Conservation (phyloP, 352 stramenopile genomes). For the Globisporangium canariense region DNA sequence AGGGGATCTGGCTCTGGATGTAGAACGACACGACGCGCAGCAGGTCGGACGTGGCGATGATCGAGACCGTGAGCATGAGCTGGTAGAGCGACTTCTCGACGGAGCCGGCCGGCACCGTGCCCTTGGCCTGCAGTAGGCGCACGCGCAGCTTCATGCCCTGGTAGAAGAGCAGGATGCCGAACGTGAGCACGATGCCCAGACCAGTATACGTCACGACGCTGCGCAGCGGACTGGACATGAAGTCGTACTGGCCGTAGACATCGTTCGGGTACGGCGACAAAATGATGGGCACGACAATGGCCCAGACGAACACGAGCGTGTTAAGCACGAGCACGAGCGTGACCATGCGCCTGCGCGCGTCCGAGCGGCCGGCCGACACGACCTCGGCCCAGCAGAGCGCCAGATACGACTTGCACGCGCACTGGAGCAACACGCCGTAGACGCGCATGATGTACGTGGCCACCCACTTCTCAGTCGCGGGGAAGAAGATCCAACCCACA, state of each 20-base stretch:
- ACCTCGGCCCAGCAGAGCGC: conserved; percentile 79
- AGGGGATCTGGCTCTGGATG: conserved; percentile 44
- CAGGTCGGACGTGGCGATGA: conserved; percentile 75
- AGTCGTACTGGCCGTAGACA: conserved; percentile 58
- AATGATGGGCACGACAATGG: conserved; percentile 49
- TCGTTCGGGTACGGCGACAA: conserved; percentile 52
- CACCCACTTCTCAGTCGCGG: conserved; percentile 61
- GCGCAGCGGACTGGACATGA: conserved; percentile 52
- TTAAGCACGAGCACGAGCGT: conserved; percentile 60
- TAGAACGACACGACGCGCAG: conserved; percentile 63
- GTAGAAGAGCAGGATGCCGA: conserved; percentile 62
- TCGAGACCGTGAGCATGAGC: conserved; percentile 75
- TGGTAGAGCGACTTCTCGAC: conserved; percentile 80
- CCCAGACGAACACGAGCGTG: conserved; percentile 51
- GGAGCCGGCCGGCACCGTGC: conserved; percentile 58
- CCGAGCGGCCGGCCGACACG: conserved; percentile 65
- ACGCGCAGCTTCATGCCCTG: conserved; percentile 72
- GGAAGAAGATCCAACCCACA: conserved; percentile 55
- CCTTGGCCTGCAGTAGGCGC: conserved; percentile 65
- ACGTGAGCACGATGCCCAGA: conserved; percentile 56
- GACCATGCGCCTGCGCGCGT: conserved; percentile 50
- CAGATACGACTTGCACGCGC: conserved; percentile 79
- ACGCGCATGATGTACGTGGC: conserved; percentile 60
- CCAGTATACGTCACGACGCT: conserved; percentile 55
- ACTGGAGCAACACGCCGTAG: conserved; percentile 68